A percentile compares a stretch with the other conserved stretches of the same genome.
These are phyloP conservation scores for Sparassis latifolia DNA, from an alignment of 1,284 basidiomycete species.

Conservation along the genomic window DNA sequence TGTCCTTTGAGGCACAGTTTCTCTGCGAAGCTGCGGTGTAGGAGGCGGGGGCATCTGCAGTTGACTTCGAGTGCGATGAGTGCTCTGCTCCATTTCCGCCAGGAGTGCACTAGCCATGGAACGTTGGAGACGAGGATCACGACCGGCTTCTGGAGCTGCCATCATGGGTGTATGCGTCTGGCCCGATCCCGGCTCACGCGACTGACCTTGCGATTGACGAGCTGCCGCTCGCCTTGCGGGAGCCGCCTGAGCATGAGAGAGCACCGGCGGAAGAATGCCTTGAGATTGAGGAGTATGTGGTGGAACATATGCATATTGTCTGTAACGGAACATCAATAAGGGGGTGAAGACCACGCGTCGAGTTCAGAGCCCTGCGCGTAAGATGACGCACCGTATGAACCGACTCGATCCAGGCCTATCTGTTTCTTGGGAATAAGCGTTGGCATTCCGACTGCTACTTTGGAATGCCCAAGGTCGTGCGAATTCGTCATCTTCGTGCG, in stretches of 20 bases:
- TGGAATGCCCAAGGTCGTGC: slow-evolving; percentile 4
- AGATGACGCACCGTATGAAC: slow-evolving; percentile 37
- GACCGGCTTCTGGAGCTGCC: slow-evolving; percentile 8
- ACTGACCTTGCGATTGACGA: slow-evolving; percentile 6
- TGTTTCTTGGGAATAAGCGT: not conserved
- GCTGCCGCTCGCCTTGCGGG: slow-evolving; percentile 12
- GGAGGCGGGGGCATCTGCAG: slow-evolving; percentile 10
- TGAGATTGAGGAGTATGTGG: slow-evolving; percentile 33
- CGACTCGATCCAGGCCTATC: slow-evolving; percentile 41
- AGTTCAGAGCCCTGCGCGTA: too few species aligned
- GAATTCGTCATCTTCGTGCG: not conserved
- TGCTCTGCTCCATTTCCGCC: too few species aligned
- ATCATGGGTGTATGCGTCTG: slow-evolving; percentile 12
- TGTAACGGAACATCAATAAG: slow-evolving; percentile 19
- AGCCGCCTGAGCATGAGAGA: slow-evolving; percentile 20
- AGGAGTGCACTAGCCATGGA: not conserved
- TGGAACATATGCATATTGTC: slow-evolving; percentile 55
- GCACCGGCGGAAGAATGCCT: slow-evolving; percentile 14
- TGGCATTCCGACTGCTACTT: not conserved
- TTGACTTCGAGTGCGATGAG: not conserved
- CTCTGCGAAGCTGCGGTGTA: slow-evolving; percentile 10
- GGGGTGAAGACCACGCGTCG: not conserved
- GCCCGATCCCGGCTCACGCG: not conserved
- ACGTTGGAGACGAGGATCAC: not conserved
- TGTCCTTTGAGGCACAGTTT: slow-evolving; percentile 3